Conservation (phyloP, 108 stramenopile genomes). For the Cyclotella sp. region DNA sequence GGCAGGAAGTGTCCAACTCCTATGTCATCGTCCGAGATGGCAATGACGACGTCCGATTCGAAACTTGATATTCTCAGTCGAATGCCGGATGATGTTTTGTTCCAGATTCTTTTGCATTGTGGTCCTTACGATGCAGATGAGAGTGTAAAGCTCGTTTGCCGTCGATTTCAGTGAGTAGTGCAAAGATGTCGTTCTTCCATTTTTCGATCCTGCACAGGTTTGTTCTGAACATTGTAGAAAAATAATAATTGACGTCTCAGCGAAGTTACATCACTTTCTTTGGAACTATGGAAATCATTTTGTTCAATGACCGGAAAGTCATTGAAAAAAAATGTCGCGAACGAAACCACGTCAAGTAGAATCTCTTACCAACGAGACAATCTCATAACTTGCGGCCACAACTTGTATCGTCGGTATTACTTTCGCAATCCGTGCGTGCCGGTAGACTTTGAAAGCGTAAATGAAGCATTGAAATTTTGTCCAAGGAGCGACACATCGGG, state of each 20-base stretch:
- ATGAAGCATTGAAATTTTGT: slow-evolving; percentile 19
- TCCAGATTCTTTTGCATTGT: slow-evolving; percentile 17
- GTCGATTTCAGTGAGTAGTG: slow-evolving; percentile 23
- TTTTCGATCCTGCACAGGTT: not conserved
- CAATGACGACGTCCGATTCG: not conserved
- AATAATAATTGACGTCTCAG: not conserved
- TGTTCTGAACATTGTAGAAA: not conserved
- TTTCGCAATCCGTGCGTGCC: slow-evolving; percentile 39
- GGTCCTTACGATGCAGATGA: slow-evolving; percentile 31
- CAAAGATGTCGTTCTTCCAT: not conserved
- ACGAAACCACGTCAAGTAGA: too few relatives aligned
- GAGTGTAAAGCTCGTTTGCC: slow-evolving; percentile 25
- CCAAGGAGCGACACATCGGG: slow-evolving; percentile 6
- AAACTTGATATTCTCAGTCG: not conserved
- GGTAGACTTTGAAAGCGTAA: slow-evolving; percentile 29
- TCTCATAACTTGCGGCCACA: not conserved
- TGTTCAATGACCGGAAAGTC: slow-evolving; percentile 33
- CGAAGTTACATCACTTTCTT: slow-evolving; percentile 20
- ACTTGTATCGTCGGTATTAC: slow-evolving; percentile 26
- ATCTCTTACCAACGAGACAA: not conserved
- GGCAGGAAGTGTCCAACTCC: not conserved
- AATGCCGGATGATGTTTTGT: slow-evolving; percentile 26
- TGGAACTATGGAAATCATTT: slow-evolving; percentile 32
- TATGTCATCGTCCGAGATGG: not conserved
- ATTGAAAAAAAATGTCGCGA: not conserved